Base-by-base conservation (phyloP, 192 early-diverging fungal genomes). In the Coemansia asiatica region DNA sequence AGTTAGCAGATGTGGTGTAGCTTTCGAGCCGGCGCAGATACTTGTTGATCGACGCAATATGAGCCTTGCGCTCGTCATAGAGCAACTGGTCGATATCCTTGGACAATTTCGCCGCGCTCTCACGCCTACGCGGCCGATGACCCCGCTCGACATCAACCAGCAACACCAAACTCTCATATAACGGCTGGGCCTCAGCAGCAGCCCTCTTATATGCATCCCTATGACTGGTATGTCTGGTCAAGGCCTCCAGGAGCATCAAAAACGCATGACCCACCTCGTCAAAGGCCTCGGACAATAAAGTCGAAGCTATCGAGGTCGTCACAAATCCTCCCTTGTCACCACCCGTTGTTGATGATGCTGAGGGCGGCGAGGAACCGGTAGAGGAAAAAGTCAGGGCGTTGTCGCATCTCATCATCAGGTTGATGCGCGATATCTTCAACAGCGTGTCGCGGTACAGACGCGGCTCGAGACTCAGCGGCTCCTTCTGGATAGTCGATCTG, bases 361-460 rank as follows among this genome's bases (percentile, higher is more conserved):
- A 1, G 13, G 25, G 8, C 2, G n/a, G 21, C 6, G 56, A 3
- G 0, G 62, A 21, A 19, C 40, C 44, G 1, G 36, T 51, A 3
- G 59, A 44, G 18, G 46, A 46, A 44, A 74, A 70, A 6, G 56
- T 29, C 21, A 74, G 31, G 10, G 51, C 28, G 26, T 54, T 29
- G 23, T 69, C 66, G 28, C 59, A 38, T 5, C 66, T 67, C 67
- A 70, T 73, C 35, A 77, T 60, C 55, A 84, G 35, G 8, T 55
- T 61, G 19, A 73, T 36, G 2, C 74, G 69, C 21, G 75, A 71
- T 6, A 77, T 56, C 36, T 84, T 84, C 0, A 71, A 31, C 46
- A 84, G 53, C 46, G 69, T 80, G 63, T 84, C 82, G 46, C 78
- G 82, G 51, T 81, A 84, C 33, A 84, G 51, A 0, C 75, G 71